Evolutionary conservation across 2,329 filamentous ascomycete species (phyloP).

Genomic region (Acephala macrosclerotiorum): DNA sequence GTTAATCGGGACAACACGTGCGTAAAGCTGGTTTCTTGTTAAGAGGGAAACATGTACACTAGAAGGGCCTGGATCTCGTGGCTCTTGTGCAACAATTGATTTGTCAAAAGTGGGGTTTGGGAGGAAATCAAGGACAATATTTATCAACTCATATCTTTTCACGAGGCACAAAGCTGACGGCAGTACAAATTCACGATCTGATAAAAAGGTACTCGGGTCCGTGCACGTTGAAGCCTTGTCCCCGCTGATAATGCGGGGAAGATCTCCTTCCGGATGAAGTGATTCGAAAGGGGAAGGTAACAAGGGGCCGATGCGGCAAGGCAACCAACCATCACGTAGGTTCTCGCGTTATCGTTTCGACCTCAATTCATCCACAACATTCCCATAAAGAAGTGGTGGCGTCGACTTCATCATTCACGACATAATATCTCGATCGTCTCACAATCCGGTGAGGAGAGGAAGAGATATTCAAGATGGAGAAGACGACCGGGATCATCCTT

Average conservation of each 20-base stretch:
- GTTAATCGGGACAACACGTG: too few relatives aligned
- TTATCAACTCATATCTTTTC: too few relatives aligned
- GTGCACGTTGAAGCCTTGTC: neutral
- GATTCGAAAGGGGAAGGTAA: neutral
- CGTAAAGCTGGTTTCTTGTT: too few relatives aligned
- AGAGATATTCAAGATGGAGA: neutral
- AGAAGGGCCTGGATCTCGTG: too few relatives aligned
- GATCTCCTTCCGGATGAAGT: neutral
- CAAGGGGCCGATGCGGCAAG: neutral
- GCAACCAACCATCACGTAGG: neutral
- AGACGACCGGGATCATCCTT: neutral
- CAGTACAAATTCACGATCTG: neutral
- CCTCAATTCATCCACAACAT: neutral
- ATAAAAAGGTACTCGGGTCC: neutral
- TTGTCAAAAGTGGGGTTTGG: too few relatives aligned
- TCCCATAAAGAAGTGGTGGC: neutral
- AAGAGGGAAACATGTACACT: too few relatives aligned
- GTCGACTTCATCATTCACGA: neutral
- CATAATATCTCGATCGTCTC: neutral
- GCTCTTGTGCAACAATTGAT: too few relatives aligned
- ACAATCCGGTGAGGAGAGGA: neutral
- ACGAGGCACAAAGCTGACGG: neutral
- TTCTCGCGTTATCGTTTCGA: neutral
- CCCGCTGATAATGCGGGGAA: neutral
- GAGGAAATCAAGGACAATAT: neutral